Conservation (phyloP, 306 rosid species). For the Castanea sativa region DNA sequence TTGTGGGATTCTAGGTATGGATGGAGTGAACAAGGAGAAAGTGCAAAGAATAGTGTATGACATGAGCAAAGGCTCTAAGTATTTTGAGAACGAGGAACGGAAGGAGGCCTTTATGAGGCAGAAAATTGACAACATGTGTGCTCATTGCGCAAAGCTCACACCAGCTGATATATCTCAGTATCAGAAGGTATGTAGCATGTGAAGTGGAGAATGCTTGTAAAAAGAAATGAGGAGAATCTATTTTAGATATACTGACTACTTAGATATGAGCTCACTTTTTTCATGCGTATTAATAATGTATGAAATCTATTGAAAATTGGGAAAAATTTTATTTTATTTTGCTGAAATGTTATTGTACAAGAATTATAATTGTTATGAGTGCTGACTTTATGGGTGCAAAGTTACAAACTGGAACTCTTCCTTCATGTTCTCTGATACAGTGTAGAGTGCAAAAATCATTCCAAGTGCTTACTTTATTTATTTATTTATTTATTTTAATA, state of each 20-base stretch:
- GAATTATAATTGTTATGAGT: background rate
- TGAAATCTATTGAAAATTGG: background rate
- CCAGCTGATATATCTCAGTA: constrained; percentile 48
- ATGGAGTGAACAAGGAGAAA: constrained; percentile 90
- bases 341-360: background rate
- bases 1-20: constrained; percentile 62
- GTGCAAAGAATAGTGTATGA: constrained; percentile 82
- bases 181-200: constrained; percentile 43
- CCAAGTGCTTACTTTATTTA: background rate
- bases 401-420: background rate
- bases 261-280: too few species aligned
- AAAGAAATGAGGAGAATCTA: background rate
- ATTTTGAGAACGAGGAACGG: constrained; percentile 83
- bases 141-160: constrained; percentile 54
- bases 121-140: constrained; percentile 65
- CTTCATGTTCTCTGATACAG: background rate
- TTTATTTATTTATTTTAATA: too few species aligned
- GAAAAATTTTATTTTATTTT: background rate
- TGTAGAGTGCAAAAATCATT: background rate
- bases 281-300: too few species aligned
- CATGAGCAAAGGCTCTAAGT: constrained; percentile 96
- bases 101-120: constrained; percentile 66
- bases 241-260: too few species aligned
- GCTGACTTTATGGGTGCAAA: background rate
- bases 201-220: too few species aligned